Percentiles rank a stretch among this genome's conserved stretches.
Conservation (phyloP, 805 yeast species). For the Saccharomycopsis microspora region DNA sequence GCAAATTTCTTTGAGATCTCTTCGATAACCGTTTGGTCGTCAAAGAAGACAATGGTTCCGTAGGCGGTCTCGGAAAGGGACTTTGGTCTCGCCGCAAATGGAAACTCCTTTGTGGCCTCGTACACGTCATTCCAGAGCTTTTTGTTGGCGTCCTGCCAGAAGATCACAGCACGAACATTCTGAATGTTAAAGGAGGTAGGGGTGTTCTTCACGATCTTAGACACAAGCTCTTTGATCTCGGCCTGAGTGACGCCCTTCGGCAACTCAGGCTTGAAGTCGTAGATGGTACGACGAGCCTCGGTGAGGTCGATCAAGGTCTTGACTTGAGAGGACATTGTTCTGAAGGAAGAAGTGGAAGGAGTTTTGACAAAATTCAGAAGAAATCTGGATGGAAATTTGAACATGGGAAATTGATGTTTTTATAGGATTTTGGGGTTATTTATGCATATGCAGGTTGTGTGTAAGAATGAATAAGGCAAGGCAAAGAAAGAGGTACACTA, state of each 20-base stretch:
- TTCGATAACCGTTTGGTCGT: conserved; percentile 30
- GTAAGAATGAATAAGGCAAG: no score
- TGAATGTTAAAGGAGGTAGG: conserved; percentile 45
- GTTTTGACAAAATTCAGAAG: no score
- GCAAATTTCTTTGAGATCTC: conserved; percentile 32
- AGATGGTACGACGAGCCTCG: conserved; percentile 29
- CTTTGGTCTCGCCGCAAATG: conserved; percentile 30
- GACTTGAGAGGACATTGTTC: conserved; percentile 3
- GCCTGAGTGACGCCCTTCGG: conserved; percentile 30
- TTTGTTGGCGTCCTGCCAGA: conserved; percentile 35
- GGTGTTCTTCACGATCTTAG: conserved; percentile 33
- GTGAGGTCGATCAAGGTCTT: conserved; percentile 6
- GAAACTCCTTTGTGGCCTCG: conserved; percentile 23
- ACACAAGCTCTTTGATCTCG: conserved; percentile 31
- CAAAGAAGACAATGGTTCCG: conserved; percentile 40
- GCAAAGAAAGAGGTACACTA: no score
- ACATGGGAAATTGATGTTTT: no score
- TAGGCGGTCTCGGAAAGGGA: conserved; percentile 33
- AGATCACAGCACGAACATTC: conserved; percentile 34
- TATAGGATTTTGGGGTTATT: no score
- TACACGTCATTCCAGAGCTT: conserved; percentile 34
- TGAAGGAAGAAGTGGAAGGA: no score
- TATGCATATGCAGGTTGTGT: no score
- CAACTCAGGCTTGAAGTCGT: conserved; percentile 32
- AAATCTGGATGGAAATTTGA: no score